These are phyloP conservation scores for Diutina ranongensis DNA, from an alignment of 1,139 yeast species.

Conservation along the genomic window DNA sequence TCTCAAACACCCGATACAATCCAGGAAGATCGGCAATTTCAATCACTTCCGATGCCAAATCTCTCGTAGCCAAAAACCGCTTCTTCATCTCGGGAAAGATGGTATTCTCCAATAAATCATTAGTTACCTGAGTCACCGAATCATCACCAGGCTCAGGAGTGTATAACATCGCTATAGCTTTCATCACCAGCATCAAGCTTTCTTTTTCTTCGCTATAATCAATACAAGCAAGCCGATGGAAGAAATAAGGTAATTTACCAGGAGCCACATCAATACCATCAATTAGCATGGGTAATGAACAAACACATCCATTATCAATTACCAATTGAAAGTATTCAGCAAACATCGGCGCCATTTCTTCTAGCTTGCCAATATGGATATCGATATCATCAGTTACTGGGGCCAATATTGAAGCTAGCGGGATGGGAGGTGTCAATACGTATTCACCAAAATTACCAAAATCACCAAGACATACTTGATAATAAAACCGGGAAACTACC, in stretches of 20 bases:
- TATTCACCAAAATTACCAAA: conserved; percentile 76
- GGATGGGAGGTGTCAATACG: conserved; percentile 23
- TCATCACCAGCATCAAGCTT: conserved; percentile 55
- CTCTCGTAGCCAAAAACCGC: conserved; percentile 53
- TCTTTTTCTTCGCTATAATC: conserved; percentile 55
- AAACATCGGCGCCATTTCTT: conserved; percentile 62
- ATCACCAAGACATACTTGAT: conserved; percentile 67
- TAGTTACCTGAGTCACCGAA: conserved; percentile 13
- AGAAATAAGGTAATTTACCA: conserved; percentile 53
- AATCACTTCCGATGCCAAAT: conserved; percentile 42
- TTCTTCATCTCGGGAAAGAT: conserved; percentile 59
- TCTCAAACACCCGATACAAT: conserved; percentile 79
- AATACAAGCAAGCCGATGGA: conserved; percentile 51
- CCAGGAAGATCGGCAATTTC: conserved; percentile 93
- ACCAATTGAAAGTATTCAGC: conserved; percentile 54
- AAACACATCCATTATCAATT: conserved; percentile 22
- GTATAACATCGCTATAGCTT: conserved; percentile 63
- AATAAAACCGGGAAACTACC: conserved; percentile 57
- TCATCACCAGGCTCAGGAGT: conserved; percentile 37
- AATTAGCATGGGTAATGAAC: conserved; percentile 55
- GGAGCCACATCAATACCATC: conserved; percentile 52
- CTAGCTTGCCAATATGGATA: conserved; percentile 17
- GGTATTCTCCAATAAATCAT: conserved; percentile 37
- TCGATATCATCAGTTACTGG: conserved; percentile 14
- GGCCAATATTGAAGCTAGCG: conserved; percentile 19